Evolutionary conservation across 2,329 filamentous ascomycete genomes (phyloP).

Genomic region (Penicillium glabrum): DNA sequence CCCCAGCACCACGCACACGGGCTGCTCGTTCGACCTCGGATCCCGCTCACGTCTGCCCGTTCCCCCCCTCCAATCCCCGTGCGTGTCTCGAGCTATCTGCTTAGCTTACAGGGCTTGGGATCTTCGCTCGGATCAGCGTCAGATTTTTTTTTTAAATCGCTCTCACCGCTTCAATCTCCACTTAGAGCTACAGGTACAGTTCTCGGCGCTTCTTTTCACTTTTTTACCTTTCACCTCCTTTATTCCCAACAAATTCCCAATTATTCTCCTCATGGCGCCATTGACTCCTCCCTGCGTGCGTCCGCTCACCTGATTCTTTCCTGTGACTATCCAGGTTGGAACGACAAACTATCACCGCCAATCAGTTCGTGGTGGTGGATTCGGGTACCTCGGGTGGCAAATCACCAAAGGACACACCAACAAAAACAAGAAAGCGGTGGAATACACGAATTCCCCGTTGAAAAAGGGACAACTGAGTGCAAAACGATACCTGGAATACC

Average conservation of each 20-base stretch:
- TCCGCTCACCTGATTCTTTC: slow-evolving; percentile 24
- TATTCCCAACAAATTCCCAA: neutral
- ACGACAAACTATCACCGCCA: neutral
- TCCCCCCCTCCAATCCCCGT: neutral
- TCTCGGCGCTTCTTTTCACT: slow-evolving; percentile 5
- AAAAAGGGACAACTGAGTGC: neutral
- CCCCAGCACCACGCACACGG: slow-evolving; percentile 16
- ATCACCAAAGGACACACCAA: neutral
- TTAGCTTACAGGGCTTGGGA: neutral
- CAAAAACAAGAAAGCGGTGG: neutral
- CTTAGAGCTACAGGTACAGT: slow-evolving; percentile 17
- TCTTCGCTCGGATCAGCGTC: neutral
- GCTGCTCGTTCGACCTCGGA: slow-evolving; percentile 4
- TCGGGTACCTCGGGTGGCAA: slow-evolving; percentile 1
- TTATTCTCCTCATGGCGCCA: slow-evolving; percentile 16
- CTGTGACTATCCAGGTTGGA: slow-evolving; percentile 18
- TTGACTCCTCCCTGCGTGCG: slow-evolving; percentile 15
- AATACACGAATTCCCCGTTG: neutral
- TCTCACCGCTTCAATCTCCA: slow-evolving; percentile 12
- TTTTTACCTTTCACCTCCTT: slow-evolving; percentile 6
- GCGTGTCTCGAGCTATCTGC: neutral
- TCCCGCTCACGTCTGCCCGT: neutral
- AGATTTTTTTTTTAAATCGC: neutral
- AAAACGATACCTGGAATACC: neutral
- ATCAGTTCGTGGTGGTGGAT: neutral